Percentiles rank a stretch among this genome's conserved stretches.
phyloP scores from a whole-genome alignment of 257 asterid species.

The Ocimum tenuiflorum region DNA sequence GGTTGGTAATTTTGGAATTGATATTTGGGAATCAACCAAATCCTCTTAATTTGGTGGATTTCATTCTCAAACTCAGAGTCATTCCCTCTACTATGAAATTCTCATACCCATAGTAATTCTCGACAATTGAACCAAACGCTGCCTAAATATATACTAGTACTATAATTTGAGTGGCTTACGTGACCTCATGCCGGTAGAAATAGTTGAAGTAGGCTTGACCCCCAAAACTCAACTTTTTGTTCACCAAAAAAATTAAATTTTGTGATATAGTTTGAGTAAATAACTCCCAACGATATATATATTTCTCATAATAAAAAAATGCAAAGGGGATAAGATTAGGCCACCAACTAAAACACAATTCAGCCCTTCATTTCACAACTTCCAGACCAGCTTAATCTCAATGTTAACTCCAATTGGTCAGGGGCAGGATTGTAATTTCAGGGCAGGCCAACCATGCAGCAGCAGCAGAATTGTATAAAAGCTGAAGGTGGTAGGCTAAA shows the following conservation, averaged over 20 bases:
- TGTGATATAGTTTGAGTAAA: no score
- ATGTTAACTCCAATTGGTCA: background rate
- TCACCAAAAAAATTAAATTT: conserved; percentile 28
- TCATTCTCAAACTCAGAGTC: no score
- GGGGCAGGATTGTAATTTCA: conserved; percentile 30
- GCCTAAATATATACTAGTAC: background rate
- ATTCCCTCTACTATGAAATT: no score
- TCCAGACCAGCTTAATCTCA: background rate
- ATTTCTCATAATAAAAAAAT: background rate
- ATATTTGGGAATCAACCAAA: no score
- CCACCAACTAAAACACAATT: conserved; percentile 52
- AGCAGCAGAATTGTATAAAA: conserved; percentile 6
- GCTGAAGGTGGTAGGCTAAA: conserved; percentile 32
- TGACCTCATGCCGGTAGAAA: background rate
- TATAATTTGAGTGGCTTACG: background rate
- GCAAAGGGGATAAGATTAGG: conserved; percentile 41
- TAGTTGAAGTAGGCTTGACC: conserved; percentile 57
- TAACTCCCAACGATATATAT: no score
- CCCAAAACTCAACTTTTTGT: conserved; percentile 11
- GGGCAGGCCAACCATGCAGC: conserved; percentile 36
- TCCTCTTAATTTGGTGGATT: no score
- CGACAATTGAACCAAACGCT: no score
- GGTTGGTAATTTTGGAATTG: no score
- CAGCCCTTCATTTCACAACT: conserved; percentile 40
- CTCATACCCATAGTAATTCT: no score